Conservation (phyloP, 805 yeast species). For the Sugiyamaella boreocaroliniensis region DNA sequence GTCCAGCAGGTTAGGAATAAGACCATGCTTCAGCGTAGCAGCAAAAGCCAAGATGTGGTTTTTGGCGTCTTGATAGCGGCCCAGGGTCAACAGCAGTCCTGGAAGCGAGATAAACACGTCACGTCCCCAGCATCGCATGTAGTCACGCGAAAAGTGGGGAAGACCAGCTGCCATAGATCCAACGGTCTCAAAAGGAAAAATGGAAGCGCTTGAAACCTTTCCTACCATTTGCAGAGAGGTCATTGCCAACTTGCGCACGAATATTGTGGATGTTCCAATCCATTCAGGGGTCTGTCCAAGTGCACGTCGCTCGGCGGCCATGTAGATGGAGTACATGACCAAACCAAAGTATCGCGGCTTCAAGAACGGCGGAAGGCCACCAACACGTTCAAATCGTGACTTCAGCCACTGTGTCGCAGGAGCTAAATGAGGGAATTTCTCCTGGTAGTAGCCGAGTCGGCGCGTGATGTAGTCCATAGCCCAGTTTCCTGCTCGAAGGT, state of each 20-base stretch:
- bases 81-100: slow-evolving; percentile 74
- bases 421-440: slow-evolving; percentile 41
- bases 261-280: slow-evolving; percentile 57
- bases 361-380: slow-evolving; percentile 66
- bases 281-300: slow-evolving; percentile 47
- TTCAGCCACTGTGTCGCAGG: slow-evolving; percentile 66
- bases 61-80: slow-evolving; percentile 71
- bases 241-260: slow-evolving; percentile 72
- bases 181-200: slow-evolving; percentile 51
- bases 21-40: slow-evolving; percentile 85
- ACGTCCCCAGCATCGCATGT: slow-evolving; percentile 98
- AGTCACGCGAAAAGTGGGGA: slow-evolving; percentile 85
- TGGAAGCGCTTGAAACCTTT: slow-evolving; percentile 60
- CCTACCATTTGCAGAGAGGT: slow-evolving; percentile 87
- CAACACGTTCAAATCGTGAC: slow-evolving; percentile 55
- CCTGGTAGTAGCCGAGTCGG: slow-evolving; percentile 52
- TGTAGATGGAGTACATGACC: slow-evolving; percentile 75
- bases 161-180: slow-evolving; percentile 92
- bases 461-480: slow-evolving; percentile 69
- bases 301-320: slow-evolving; percentile 67
- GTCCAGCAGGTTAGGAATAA: slow-evolving; percentile 87
- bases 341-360: slow-evolving; percentile 84
- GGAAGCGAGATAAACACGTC: slow-evolving; percentile 86
- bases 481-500: slow-evolving; percentile 81
- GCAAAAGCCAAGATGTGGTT: slow-evolving; percentile 82